Percentiles rank a stretch among this genome's conserved stretches.
Conservation (phyloP, 257 asterid genomes). For the Capsicum chinense region DNA sequence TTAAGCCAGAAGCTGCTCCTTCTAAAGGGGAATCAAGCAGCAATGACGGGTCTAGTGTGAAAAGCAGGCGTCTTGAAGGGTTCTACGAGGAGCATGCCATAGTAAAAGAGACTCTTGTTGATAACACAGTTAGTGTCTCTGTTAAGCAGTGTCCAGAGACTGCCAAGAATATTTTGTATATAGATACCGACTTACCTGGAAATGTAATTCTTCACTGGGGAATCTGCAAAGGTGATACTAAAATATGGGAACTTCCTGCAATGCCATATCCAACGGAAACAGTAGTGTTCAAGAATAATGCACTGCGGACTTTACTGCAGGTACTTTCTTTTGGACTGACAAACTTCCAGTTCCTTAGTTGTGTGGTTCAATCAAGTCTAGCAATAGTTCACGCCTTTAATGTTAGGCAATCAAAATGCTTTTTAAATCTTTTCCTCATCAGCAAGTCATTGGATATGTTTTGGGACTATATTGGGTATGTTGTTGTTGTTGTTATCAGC, state of each 20-base stretch:
- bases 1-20: constrained; percentile 54
- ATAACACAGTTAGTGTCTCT: constrained; percentile 63
- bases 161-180: constrained; percentile 55
- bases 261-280: constrained; percentile 85
- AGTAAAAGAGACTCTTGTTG: constrained; percentile 57
- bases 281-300: constrained; percentile 73
- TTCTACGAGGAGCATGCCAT: constrained; percentile 76
- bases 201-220: constrained; percentile 95
- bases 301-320: constrained; percentile 77
- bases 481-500: neutral
- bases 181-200: constrained; percentile 93
- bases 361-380: neutral
- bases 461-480: no score
- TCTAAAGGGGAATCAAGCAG: constrained; percentile 44
- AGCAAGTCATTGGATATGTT: neutral
- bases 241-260: constrained; percentile 76
- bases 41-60: constrained; percentile 40
- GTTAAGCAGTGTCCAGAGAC: constrained; percentile 57
- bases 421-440: neutral
- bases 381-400: neutral
- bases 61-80: constrained; percentile 56
- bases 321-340: constrained; percentile 39
- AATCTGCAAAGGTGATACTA: constrained; percentile 63
- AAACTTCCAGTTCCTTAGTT: neutral
- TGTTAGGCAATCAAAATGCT: neutral